Base-by-base conservation (phyloP, 2,329 filamentous ascomycete genomes). In the Aureobasidium sp. region DNA sequence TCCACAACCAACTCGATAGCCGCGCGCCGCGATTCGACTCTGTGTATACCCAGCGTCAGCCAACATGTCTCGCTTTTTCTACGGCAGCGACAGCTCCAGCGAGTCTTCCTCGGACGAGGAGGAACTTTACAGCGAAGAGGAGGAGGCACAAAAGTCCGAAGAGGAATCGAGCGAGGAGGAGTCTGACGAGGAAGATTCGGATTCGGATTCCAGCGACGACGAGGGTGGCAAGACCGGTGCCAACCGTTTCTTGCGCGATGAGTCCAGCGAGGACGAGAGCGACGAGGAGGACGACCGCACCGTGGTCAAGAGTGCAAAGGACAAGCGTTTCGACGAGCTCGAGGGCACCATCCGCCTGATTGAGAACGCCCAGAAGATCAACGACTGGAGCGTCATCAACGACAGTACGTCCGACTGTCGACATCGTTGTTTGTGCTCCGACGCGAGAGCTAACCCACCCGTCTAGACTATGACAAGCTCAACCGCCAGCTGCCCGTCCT, bases 21-120 rank as follows among this genome's bases (percentile, higher is more conserved):
- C 60, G 50, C 50, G 42, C 29, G 25, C 43, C 42, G 35, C 50
- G 47, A 57, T n/a, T 21, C 35, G 46, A 54, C 53, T 57, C 53
- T 57, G 53, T 46, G 53, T 35, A 45, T 35, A 27, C 21, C 21
- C 58, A 59, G 43, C 47, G 49, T 40, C 51, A 57, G 37, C 45
- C 79, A 88, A 73, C 64, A 94, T 93, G 89, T 97, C 94, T 83
- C 89, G 91, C 80, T 99, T 97, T 79, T 97, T 97, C 83, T 89
- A 90, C 77, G 89, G 89, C 75, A 89, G 87, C 80, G 92, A 95
- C 78, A 96, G 92, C 85, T 96, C 93, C 72, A 90, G 85, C 81
- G 92, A 96, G 78, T 92, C 90, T 82, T 95, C 90, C 65, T 84
- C 82, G 71, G 93, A 96, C 69, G 93, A 97, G 81, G 92, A 97